Evolutionary conservation across 148 eudicot species (phyloP).

Genomic region (Amaranthus palmeri): DNA sequence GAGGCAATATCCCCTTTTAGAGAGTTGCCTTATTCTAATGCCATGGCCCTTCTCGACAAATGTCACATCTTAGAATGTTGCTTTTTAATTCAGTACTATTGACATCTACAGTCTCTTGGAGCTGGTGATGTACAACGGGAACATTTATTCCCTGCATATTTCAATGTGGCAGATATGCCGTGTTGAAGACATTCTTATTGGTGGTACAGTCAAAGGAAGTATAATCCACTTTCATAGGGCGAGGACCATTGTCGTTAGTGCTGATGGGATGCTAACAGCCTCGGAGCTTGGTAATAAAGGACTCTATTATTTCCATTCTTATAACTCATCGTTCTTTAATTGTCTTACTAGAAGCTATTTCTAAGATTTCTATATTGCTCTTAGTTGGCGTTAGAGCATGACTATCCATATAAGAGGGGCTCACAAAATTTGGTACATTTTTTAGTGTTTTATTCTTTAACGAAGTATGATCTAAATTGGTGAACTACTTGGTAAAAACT

Average conservation of each 20-base stretch:
- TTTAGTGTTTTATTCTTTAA: neutral
- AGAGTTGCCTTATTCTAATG: neutral
- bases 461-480: neutral
- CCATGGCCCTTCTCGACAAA: neutral
- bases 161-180: constrained; percentile 64
- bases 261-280: constrained; percentile 62
- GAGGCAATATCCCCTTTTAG: neutral
- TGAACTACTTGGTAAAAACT: neutral
- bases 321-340: neutral
- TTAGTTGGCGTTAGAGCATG: constrained; percentile 1
- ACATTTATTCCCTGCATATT: constrained; percentile 2
- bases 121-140: neutral
- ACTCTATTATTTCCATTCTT: neutral
- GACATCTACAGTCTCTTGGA: constrained; percentile 13
- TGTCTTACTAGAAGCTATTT: neutral
- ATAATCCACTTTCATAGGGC: constrained; percentile 81
- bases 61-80: neutral
- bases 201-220: constrained; percentile 66
- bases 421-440: neutral
- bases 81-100: constrained; percentile 4
- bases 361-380: neutral
- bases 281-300: constrained; percentile 62
- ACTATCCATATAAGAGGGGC: neutral
- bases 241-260: constrained; percentile 54
- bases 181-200: constrained; percentile 78